Conservation (phyloP, 768 basidiomycete species). For the Xerocomellus amylosporus region DNA sequence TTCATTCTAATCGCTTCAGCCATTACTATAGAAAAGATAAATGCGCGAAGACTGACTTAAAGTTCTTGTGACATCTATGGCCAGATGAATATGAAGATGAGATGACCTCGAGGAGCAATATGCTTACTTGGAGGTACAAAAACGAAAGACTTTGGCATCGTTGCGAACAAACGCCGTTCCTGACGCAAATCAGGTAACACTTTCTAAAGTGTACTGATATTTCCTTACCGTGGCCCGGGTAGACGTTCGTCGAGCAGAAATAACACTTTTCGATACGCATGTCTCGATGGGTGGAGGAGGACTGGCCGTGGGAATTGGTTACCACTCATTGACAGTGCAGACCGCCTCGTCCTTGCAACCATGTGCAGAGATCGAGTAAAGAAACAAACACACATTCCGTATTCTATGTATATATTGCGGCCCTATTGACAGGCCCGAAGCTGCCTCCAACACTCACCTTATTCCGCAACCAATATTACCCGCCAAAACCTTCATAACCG, state of each 20-base stretch:
- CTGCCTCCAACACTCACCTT: neutral
- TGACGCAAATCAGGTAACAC: conserved; percentile 25
- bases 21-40: neutral
- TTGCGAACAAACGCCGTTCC: conserved; percentile 96
- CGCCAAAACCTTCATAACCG: conserved; percentile 4
- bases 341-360: too few species aligned
- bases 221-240: conserved; percentile 86
- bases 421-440: neutral
- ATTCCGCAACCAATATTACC: neutral
- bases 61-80: conserved; percentile 94
- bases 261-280: conserved; percentile 99
- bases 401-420: too few species aligned
- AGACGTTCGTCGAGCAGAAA: conserved; percentile 95
- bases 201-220: neutral
- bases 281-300: conserved; percentile 8
- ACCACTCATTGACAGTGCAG: too few species aligned
- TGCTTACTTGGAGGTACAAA: conserved; percentile 93
- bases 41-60: conserved; percentile 64
- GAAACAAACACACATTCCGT: too few species aligned
- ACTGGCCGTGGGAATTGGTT: conserved; percentile 24
- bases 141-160: conserved; percentile 96
- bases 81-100: conserved; percentile 4
- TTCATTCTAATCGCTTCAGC: conserved; percentile 72
- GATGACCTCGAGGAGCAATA: neutral
- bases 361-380: neutral